Conservation (phyloP, 345 rosid genomes). For the Salix dunnii region DNA sequence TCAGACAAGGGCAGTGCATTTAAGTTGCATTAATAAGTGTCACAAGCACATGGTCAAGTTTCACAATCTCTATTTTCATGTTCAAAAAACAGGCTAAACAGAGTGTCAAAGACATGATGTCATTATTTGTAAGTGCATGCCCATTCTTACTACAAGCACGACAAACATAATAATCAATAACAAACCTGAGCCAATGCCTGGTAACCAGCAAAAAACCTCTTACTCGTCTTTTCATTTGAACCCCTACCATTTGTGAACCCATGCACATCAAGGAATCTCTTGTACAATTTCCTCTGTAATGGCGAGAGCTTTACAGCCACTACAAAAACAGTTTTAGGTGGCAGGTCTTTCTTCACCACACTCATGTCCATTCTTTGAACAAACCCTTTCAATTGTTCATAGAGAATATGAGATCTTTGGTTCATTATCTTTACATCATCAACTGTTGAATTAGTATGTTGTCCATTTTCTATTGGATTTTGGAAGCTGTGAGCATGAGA, state of each 20-base stretch:
- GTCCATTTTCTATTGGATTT: constrained; percentile 97
- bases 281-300: constrained; percentile 83
- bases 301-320: constrained; percentile 94
- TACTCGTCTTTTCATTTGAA: constrained; percentile 66
- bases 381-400: constrained; percentile 94
- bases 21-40: not conserved
- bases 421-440: constrained; percentile 98
- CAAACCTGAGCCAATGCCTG: constrained; percentile 98
- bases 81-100: not conserved
- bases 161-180: not conserved
- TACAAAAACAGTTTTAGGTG: constrained; percentile 96
- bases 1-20: not conserved
- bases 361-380: constrained; percentile 99
- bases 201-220: constrained; percentile 95
- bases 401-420: constrained; percentile 96
- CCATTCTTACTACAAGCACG: not conserved
- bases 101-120: not conserved
- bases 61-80: not conserved
- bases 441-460: constrained; percentile 91
- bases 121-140: not conserved
- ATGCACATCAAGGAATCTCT: constrained; percentile 87
- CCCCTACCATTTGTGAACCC: constrained; percentile 61
- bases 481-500: constrained; percentile 67
- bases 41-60: not conserved
- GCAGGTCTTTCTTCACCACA: constrained; percentile 94